phyloP scores from a whole-genome alignment of 495 filamentous ascomycete genomes.

The Opeltia flavorubescens region DNA sequence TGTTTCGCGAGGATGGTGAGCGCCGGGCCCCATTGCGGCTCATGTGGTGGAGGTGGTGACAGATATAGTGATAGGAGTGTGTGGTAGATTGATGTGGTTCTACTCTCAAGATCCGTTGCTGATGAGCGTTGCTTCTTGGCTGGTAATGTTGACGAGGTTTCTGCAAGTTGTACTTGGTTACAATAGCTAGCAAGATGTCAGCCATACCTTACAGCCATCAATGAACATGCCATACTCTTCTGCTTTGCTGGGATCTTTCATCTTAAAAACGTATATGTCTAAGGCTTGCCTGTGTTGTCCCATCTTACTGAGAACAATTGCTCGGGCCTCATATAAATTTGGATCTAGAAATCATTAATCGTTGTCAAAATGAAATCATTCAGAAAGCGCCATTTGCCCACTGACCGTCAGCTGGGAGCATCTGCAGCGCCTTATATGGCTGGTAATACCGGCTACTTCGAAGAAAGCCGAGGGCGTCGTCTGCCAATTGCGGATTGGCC shows the following conservation, averaged over 20 bases:
- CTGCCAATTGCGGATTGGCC: slow-evolving; percentile 40
- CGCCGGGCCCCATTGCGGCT: slow-evolving; percentile 62
- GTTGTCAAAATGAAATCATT: background rate
- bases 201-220: background rate
- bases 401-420: slow-evolving; percentile 67
- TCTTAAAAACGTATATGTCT: slow-evolving; percentile 91
- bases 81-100: slow-evolving; percentile 67
- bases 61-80: slow-evolving; percentile 85
- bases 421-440: slow-evolving; percentile 54
- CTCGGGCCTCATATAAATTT: slow-evolving; percentile 77
- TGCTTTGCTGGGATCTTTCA: slow-evolving; percentile 74
- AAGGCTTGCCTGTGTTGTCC: slow-evolving; percentile 86
- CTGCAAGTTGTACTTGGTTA: slow-evolving; percentile 59
- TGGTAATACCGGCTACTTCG: slow-evolving; percentile 68
- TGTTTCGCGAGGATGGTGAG: slow-evolving; percentile 80
- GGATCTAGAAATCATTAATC: slow-evolving; percentile 39
- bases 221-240: slow-evolving; percentile 53
- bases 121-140: slow-evolving; percentile 22
- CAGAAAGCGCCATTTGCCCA: slow-evolving; percentile 4
- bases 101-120: slow-evolving; percentile 38
- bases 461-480: slow-evolving; percentile 60
- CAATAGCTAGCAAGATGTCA: slow-evolving; percentile 52
- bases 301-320: slow-evolving; percentile 90
- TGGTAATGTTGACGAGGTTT: slow-evolving; percentile 27
- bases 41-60: slow-evolving; percentile 59